These are phyloP conservation scores for Solanum boliviense DNA, from an alignment of 257 asterid genomes.

Conservation along the genomic window DNA sequence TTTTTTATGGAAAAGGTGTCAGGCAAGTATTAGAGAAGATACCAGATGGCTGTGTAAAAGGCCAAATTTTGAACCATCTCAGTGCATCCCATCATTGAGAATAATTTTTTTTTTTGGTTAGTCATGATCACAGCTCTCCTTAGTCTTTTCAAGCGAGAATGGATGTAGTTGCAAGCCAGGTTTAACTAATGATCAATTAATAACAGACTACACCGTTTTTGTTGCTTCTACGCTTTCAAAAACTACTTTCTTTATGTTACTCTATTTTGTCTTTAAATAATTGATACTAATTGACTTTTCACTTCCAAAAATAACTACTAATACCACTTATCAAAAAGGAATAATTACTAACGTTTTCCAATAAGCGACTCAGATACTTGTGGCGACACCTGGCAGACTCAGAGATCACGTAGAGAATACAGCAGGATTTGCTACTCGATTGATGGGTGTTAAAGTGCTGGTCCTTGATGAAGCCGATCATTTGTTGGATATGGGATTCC, in stretches of 20 bases:
- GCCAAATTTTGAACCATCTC: neutral
- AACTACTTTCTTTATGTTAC: neutral
- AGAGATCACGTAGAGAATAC: slow-evolving; percentile 92
- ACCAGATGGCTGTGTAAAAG: neutral
- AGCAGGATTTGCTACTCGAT: slow-evolving; percentile 86
- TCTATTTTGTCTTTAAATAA: neutral
- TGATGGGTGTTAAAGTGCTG: slow-evolving; percentile 89
- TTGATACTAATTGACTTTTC: neutral
- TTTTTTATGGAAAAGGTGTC: neutral
- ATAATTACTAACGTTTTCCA: neutral
- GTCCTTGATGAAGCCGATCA: slow-evolving; percentile 98
- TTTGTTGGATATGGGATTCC: slow-evolving; percentile 95
- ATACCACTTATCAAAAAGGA: neutral
- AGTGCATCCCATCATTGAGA: neutral
- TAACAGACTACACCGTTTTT: neutral
- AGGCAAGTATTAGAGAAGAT: neutral
- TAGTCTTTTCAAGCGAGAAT: neutral
- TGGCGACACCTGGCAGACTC: slow-evolving; percentile 98
- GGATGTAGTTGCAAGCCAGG: neutral
- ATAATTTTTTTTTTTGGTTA: neutral
- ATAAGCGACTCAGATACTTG: slow-evolving; percentile 60
- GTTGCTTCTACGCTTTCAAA: neutral
- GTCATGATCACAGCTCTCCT: neutral
- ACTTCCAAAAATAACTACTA: neutral
- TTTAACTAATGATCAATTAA: neutral